These are phyloP conservation scores for Eucalyptus shirleyi DNA, from an alignment of 345 rosid genomes.

Conservation along the genomic window DNA sequence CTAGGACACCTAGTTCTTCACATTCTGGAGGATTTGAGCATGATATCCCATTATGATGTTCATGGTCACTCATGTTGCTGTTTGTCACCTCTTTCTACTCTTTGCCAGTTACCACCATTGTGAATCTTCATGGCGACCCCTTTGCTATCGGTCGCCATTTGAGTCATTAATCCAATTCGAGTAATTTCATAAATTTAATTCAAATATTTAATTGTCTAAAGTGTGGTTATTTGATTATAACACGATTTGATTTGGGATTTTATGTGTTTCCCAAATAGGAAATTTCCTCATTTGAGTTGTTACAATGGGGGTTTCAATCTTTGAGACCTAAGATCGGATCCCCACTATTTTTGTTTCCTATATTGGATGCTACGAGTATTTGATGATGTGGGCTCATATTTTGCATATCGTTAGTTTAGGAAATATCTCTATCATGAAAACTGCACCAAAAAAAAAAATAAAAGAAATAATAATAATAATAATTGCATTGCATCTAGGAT, in stretches of 20 bases:
- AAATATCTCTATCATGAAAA: background rate
- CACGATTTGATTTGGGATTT: background rate
- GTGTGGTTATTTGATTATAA: background rate
- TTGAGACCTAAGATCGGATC: background rate
- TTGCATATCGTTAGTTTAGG: background rate
- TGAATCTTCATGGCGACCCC: background rate
- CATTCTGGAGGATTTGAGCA: background rate
- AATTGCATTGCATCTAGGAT: no score
- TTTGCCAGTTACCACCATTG: background rate
- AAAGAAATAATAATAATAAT: no score
- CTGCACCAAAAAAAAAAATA: background rate
- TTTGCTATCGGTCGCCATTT: background rate
- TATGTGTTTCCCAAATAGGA: background rate
- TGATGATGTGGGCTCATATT: background rate
- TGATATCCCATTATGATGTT: background rate
- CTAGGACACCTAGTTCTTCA: background rate
- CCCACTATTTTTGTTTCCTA: background rate
- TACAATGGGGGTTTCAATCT: background rate
- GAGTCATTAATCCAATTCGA: background rate
- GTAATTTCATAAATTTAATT: background rate
- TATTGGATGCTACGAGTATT: background rate
- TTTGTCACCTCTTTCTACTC: background rate
- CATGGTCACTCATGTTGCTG: background rate
- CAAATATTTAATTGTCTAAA: background rate
- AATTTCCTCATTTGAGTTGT: background rate